These are phyloP conservation scores for Rhodotorula sp. DNA, from an alignment of 1,284 basidiomycete genomes.

Conservation along the genomic window DNA sequence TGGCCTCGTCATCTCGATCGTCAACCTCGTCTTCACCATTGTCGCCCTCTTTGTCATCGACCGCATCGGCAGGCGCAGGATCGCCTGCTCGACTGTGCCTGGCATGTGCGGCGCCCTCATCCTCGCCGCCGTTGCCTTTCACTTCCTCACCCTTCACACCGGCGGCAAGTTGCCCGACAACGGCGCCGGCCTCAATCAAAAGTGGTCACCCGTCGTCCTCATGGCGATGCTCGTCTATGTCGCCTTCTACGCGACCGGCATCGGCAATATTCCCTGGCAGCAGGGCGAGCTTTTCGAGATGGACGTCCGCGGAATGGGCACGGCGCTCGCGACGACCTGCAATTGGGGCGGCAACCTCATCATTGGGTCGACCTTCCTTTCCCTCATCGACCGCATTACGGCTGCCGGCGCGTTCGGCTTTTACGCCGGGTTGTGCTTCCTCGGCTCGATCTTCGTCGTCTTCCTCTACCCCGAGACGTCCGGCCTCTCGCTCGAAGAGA, in stretches of 20 bases:
- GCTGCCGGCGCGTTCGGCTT: conserved; percentile 73
- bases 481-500: conserved; percentile 73
- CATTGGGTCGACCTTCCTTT: conserved; percentile 69
- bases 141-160: conserved; percentile 67
- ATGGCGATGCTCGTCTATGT: conserved; percentile 78
- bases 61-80: conserved; percentile 68
- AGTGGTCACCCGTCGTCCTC: conserved; percentile 69
- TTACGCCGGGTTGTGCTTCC: conserved; percentile 70
- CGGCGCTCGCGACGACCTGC: conserved; percentile 71
- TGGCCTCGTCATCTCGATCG: conserved; percentile 71
- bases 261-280: conserved; percentile 59
- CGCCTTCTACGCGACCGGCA: conserved; percentile 64
- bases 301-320: conserved; percentile 71
- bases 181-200: conserved; percentile 62
- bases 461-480: conserved; percentile 71
- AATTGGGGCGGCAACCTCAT: conserved; percentile 78
- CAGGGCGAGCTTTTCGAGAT: conserved; percentile 74
- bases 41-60: conserved; percentile 73
- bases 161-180: conserved; percentile 62
- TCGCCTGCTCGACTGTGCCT: conserved; percentile 73
- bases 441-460: conserved; percentile 68
- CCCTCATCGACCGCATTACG: conserved; percentile 70
- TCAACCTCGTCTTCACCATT: conserved; percentile 78
- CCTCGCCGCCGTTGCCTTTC: conserved; percentile 70
- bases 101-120: conserved; percentile 72